Base-by-base conservation (phyloP, 2,329 filamentous ascomycete species). In the Chrysoporthe austroafricana region DNA sequence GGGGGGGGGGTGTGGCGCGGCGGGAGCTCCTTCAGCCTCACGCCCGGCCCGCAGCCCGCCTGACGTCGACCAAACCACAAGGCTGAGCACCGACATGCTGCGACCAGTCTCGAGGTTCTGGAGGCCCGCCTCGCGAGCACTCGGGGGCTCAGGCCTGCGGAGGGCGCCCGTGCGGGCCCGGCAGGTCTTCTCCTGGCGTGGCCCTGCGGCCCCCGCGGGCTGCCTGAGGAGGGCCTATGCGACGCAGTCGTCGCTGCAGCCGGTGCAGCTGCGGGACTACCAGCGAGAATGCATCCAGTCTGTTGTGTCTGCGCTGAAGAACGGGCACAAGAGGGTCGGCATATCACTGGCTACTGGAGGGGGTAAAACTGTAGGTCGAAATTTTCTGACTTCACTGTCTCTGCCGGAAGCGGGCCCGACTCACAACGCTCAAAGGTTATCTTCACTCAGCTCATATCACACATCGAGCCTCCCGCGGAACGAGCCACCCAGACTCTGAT, bases 361-460 rank as follows among this genome's bases (percentile, higher is more conserved):
- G 70, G 94, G 94, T 6, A 97, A 97, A 78, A 97, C 94, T 8
- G 93, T 92, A 78, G 69, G 84, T 73, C 75, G n/a, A 16, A 14
- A 6, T 14, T 2, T 64, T 36, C n/a, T n/a, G n/a, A n/a, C n/a
- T n/a, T n/a, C n/a, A n/a, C n/a, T n/a, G n/a, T n/a, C n/a, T n/a
- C n/a, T n/a, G n/a, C n/a, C n/a, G n/a, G n/a, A n/a, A n/a, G n/a
- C n/a, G n/a, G n/a, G 11, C 39, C 62, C 42, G 63, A 18, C 64
- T 61, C 57, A 69, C 62, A 54, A 4, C 32, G 39, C 57, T 21
- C 36, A 32, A 72, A 93, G 91, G 90, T 99, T 76, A 94, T 99
- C 73, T 99, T 99, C 81, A 98, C 95, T 14, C 94, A 97, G 76
- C 85, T 99, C 58, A 97, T 99, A 70, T 89, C 92, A 74, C 90